Evolutionary conservation across 371 early-diverging fungal species (phyloP), one percentile per base, ranked within the genome.

Genomic region (Gilbertella persicaria): DNA sequence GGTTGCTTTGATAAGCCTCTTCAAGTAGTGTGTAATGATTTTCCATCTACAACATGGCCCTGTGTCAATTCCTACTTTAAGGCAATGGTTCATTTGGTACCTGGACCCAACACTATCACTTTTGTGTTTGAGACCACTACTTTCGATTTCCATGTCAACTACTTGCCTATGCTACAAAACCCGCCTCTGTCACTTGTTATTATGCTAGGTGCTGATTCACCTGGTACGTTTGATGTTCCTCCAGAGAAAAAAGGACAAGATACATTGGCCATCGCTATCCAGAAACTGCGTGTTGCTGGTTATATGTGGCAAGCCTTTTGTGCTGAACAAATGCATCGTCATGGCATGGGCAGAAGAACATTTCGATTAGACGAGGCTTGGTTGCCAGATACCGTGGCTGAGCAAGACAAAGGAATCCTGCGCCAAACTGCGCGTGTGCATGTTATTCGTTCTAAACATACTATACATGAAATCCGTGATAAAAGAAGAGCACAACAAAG

Each of bases 281-380:
- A 69, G 45, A 85, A 85, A 47, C 59, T 87, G 21, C 65, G 86
- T 3, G 78, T 80, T 62, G 77, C 82, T 5, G 88, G 76, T 1
- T 88, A 89, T 55, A 58, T 89, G 56, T 89, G 89, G 89, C 88
- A 88, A 61, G 88, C 86, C 0, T 88, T 84, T 55, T 79, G 77
- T 39, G 77, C 85, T 8, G 89, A 89, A 53, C 86, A 88, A 65
- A 73, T 89, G 78, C 53, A 78, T 53, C 77, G 85, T 4, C 65
- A 78, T 30, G 89, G 66, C 0, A 54, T 64, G 53, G 67, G 81
- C 0, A 70, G 83, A 40, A 76, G 88, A n/a, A 82, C 87, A 5
- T 83, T 89, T 59, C 67, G 85, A n/a, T 51, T 88, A 1, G 82
- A 86, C 7, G 89, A 89, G 52, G 54, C 56, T 12, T 80, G 66